A percentile compares a stretch with the other conserved stretches of the same genome.
These are phyloP conservation scores for Chytriomyces sp. DNA, from an alignment of 192 early-diverging fungal species.

Conservation along the genomic window DNA sequence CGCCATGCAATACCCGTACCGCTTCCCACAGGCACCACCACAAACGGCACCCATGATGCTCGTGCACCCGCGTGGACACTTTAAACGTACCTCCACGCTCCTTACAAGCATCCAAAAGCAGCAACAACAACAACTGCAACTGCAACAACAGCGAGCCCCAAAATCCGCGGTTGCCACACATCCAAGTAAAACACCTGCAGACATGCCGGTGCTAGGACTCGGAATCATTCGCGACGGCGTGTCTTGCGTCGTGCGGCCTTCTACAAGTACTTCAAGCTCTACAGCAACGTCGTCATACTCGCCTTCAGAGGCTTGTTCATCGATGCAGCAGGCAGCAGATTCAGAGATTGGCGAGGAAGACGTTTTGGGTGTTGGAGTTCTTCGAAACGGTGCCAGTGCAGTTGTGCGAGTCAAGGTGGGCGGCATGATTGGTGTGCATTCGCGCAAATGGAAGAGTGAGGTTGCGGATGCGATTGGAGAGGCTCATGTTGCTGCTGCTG, in stretches of 20 bases:
- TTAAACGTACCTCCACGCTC: neutral
- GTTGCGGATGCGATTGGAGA: neutral
- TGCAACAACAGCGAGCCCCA: neutral
- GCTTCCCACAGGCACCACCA: neutral
- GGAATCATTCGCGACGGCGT: slow-evolving; percentile 9
- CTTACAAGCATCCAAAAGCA: neutral
- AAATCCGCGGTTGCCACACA: neutral
- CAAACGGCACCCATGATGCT: neutral
- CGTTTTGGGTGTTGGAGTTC: slow-evolving; percentile 8
- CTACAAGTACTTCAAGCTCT: neutral
- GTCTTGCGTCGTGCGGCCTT: neutral
- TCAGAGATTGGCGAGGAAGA: neutral
- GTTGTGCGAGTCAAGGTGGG: slow-evolving; percentile 11
- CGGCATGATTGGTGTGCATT: slow-evolving; percentile 10
- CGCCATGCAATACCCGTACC: neutral
- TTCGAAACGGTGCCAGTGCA: slow-evolving; percentile 20
- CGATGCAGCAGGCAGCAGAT: neutral
- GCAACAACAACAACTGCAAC: neutral
- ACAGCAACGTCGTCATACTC: neutral
- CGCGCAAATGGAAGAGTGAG: slow-evolving; percentile 20
- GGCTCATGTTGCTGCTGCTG: slow-evolving; percentile 11
- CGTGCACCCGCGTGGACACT: neutral
- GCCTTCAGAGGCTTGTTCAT: neutral
- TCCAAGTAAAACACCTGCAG: neutral
- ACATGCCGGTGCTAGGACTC: neutral